Percentiles rank a stretch among this genome's conserved stretches.
These are phyloP conservation scores for Jackrogersella minutella DNA, from an alignment of 495 filamentous ascomycete species.

Conservation along the genomic window DNA sequence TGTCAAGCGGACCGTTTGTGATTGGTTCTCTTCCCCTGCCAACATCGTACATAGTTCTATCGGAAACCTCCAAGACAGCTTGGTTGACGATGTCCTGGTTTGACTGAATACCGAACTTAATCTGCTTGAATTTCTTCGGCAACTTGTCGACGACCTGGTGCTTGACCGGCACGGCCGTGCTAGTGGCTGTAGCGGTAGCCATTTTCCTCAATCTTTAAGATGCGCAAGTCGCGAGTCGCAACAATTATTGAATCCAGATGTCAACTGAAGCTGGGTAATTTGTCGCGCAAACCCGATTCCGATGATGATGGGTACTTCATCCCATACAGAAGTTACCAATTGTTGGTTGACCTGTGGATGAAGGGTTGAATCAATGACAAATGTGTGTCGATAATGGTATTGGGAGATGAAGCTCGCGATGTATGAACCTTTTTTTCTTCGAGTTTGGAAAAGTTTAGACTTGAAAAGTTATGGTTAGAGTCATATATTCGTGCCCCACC, in stretches of 20 bases:
- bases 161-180: constrained; percentile 63
- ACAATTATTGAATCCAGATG: no score
- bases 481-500: constrained; percentile 46
- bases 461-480: constrained; percentile 31
- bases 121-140: constrained; percentile 88
- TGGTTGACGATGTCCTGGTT: constrained; percentile 94
- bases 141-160: constrained; percentile 86
- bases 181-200: constrained; percentile 33
- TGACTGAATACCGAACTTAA: constrained; percentile 95
- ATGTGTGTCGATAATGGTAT: not conserved
- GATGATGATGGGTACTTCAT: constrained; percentile 12
- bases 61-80: constrained; percentile 88
- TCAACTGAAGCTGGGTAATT: constrained; percentile 10
- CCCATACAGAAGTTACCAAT: not conserved
- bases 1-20: constrained; percentile 84
- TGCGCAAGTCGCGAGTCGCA: constrained; percentile 1
- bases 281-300: constrained; percentile 8
- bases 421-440: no score
- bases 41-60: constrained; percentile 88
- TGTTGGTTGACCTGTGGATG: not conserved
- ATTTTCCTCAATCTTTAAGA: constrained; percentile 17
- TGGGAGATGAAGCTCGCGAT: constrained; percentile 2
- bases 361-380: not conserved
- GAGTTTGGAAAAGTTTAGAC: constrained; percentile 13
- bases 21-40: constrained; percentile 74